phyloP scores from a whole-genome alignment of 1,284 basidiomycete genomes.

The Marasmius oreades region DNA sequence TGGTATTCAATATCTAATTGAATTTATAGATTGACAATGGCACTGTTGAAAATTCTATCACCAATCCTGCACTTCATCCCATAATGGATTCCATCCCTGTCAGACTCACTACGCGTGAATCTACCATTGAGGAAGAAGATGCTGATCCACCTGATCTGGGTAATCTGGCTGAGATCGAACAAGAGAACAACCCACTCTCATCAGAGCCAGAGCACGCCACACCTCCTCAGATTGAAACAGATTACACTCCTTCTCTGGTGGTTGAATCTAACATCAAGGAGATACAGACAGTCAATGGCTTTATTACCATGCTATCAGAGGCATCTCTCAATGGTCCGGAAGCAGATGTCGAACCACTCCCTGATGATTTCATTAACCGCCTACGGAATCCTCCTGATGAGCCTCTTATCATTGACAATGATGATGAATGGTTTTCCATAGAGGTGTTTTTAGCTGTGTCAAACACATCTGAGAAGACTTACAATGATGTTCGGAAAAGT shows the following conservation, averaged over 20 bases:
- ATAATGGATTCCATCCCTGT: too few species aligned
- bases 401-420: neutral
- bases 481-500: slow-evolving; percentile 16
- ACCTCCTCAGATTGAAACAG: neutral
- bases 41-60: too few species aligned
- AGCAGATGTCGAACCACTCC: neutral
- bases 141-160: neutral
- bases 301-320: neutral
- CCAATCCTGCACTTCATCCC: too few species aligned
- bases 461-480: slow-evolving; percentile 22
- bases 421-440: slow-evolving; percentile 16
- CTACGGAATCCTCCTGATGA: neutral
- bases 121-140: too few species aligned
- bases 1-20: too few species aligned
- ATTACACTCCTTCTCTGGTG: neutral
- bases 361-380: neutral
- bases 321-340: neutral
- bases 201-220: neutral
- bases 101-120: too few species aligned
- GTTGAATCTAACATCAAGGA: neutral
- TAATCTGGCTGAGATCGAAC: neutral
- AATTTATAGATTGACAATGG: too few species aligned
- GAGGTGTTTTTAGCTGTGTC: slow-evolving; percentile 22
- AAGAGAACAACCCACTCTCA: neutral
- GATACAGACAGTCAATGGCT: neutral